phyloP scores from a whole-genome alignment of 2,329 filamentous ascomycete genomes.

The Neoscytalidium dimidiatum region DNA sequence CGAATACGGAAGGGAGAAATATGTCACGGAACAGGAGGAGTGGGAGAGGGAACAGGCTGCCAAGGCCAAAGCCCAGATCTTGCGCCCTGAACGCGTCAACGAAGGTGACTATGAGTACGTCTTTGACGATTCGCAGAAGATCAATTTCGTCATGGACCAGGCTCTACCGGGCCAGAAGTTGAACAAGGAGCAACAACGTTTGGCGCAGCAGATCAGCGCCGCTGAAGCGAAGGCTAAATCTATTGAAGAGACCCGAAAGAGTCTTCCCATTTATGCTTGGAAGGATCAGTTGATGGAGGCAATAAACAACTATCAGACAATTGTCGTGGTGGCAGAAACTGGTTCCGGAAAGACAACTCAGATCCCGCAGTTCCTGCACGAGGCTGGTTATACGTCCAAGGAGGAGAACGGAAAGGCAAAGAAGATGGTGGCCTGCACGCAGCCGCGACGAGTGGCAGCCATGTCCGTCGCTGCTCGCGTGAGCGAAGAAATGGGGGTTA shows the following conservation, averaged over 20 bases:
- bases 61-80: constrained; percentile 85
- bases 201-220: constrained; percentile 80
- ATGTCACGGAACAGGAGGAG: constrained; percentile 90
- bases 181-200: constrained; percentile 74
- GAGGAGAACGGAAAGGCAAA: constrained; percentile 59
- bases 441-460: constrained; percentile 90
- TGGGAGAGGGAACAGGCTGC: constrained; percentile 90
- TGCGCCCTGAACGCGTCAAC: constrained; percentile 71
- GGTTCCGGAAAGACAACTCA: constrained; percentile 96
- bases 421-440: constrained; percentile 87
- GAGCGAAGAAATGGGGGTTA: constrained; percentile 88
- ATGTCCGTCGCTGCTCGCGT: constrained; percentile 98
- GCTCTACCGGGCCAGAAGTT: constrained; percentile 72
- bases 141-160: constrained; percentile 79
- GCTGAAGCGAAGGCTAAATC: constrained; percentile 85
- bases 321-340: constrained; percentile 93
- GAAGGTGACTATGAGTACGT: constrained; percentile 90
- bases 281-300: constrained; percentile 85
- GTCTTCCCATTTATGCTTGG: constrained; percentile 85
- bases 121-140: constrained; percentile 84
- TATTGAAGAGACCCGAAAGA: constrained; percentile 90
- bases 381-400: constrained; percentile 75
- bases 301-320: constrained; percentile 78
- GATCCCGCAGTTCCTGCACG: constrained; percentile 88
- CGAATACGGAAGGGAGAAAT: constrained; percentile 83